Evolutionary conservation across 495 filamentous ascomycete species (phyloP), one percentile per base, ranked within the genome.

Genomic region (Xylona heveae): DNA sequence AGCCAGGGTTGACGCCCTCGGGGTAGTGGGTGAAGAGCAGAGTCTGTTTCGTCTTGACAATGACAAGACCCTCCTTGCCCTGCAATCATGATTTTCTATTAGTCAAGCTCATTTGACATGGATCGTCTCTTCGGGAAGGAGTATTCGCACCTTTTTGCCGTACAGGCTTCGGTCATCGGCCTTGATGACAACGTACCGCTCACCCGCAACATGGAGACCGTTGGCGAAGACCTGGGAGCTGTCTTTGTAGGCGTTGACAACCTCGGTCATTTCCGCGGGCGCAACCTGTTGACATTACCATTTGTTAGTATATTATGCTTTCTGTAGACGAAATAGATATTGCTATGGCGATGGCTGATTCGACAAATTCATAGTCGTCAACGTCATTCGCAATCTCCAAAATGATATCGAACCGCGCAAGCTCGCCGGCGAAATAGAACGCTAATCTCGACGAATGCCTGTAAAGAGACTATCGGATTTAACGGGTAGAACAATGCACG

Each of bases 11-110:
- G 25, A 65, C 53, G 24, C 40, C 50, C 49, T 90, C 82, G 44
- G 61, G 61, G 62, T 92, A 75, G 60, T 92, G 80, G 42, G 66
- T 74, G 51, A 97, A 54, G 46, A 97, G 69, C 48, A 93, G 65
- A 44, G 80, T 77, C 54, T 84, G 75, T 32, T 55, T 69, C 41
- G 84, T 84, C 61, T 82, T 84, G 49, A 73, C 70, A 42, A 81
- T 63, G 45, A 73, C 55, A 42, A 88, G 52, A 36, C 88, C 88
- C 42, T 70, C 69, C 56, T 74, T 79, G 42, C 76, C 81, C 83
- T 95, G 39, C 6, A 38, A 9, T 14, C 17, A 9, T 18, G 7
- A 29, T 19, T 9, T 14, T 33, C 19, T 19, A 8, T 38, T 17
- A 14, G 15, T 15, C 28, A 3, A 10, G 3, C n/a, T 18, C 28